Base-by-base conservation (phyloP, 192 early-diverging fungal genomes). In the Neocallimastix lanati region DNA sequence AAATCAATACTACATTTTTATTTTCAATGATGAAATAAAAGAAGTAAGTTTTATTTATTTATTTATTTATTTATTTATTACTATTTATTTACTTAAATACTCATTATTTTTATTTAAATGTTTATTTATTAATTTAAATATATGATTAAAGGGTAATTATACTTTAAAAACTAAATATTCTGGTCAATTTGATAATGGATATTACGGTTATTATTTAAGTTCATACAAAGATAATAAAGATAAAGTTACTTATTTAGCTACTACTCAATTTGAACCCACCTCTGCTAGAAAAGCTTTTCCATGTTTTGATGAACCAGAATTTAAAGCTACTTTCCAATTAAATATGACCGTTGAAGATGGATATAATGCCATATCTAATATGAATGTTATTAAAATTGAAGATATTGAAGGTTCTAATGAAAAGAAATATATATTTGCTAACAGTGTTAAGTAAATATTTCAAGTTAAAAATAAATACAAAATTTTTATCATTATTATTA, bases 281-380 rank as follows among this genome's bases (percentile, higher is more conserved):
- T 67, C 50, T 9, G 50, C 50, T 11, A 92, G 96, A 79, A 90
- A 93, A 38, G 92, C 93, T 21, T 93, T 99, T 84, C 97, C 97
- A 28, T 98, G 93, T 84, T 98, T 92, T 91, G 96, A 99, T 85
- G 97, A 98, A 87, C 97, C 97, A 36, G 88, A 91, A 79, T 89
- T 94, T 76, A 99, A 99, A 87, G 95, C 96, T 30, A 96, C 94
- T 0, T 99, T 98, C 79, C 94, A 96, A 81, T 88, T 96, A 50
- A 94, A 92, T 9, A 86, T 99, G 79, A 87, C 91, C 40, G 94
- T 99, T 36, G 88, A 86, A 28, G 86, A 86, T 29, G 86, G 91
- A 18, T 85, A 95, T 76, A 91, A 89, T 28, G 97, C 95, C 18
- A 86, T 99, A 58, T 94, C 94, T 77, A 99, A 99, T 88, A 98